These are phyloP conservation scores for Ogataea polymorpha DNA, from an alignment of 805 yeast species.

Conservation along the genomic window DNA sequence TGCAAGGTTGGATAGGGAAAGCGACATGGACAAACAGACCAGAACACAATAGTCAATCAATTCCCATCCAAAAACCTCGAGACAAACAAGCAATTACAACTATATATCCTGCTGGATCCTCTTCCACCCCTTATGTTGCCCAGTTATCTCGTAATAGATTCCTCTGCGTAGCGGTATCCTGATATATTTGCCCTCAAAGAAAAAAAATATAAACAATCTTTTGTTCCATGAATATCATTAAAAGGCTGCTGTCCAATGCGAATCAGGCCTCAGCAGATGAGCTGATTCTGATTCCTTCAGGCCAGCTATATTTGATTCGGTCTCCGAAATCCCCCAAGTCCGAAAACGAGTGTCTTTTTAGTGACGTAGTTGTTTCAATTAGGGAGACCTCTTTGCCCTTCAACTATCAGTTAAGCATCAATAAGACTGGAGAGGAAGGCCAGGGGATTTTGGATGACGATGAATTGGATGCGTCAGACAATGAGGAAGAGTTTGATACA, in stretches of 20 bases:
- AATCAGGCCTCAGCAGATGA: conserved; percentile 49
- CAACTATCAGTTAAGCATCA: conserved; percentile 67
- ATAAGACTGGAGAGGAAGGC: conserved; percentile 67
- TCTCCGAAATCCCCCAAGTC: conserved; percentile 83
- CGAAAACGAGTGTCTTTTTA: conserved; percentile 75
- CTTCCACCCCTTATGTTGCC: too few species aligned
- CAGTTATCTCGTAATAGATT: background rate
- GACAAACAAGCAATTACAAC: too few species aligned
- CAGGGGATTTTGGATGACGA: conserved; percentile 46
- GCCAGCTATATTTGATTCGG: conserved; percentile 72
- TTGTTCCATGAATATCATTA: conserved; percentile 66
- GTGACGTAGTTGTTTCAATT: conserved; percentile 73
- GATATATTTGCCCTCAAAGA: conserved; percentile 7
- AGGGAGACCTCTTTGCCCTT: conserved; percentile 64
- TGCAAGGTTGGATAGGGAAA: background rate
- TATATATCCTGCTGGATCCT: too few species aligned
- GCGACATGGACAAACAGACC: too few species aligned
- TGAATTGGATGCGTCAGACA: conserved; percentile 42
- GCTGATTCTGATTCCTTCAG: conserved; percentile 69
- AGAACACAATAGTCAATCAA: too few species aligned
- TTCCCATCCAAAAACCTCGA: too few species aligned
- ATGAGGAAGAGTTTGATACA: conserved; percentile 32
- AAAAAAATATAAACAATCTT: conserved; percentile 1
- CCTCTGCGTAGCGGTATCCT: conserved; percentile 1
- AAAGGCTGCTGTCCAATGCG: conserved; percentile 43